A percentile compares a stretch with the other conserved stretches of the same genome.
Evolutionary conservation across 2,329 filamentous ascomycete genomes (phyloP).

Genomic region (Alternaria longipes): DNA sequence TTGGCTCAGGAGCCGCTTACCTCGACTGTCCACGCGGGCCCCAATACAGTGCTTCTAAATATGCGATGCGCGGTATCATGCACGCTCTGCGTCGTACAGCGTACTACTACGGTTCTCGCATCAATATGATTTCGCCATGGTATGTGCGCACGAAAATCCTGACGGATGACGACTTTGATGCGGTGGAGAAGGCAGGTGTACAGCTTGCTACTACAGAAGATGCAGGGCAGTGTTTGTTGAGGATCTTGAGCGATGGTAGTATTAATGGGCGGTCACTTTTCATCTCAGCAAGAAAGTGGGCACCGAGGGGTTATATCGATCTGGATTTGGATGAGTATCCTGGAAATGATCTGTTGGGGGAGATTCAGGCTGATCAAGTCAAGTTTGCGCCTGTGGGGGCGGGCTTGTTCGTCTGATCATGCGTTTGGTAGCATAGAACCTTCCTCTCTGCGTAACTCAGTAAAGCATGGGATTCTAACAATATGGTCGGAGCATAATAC

Average conservation of each 20-base stretch:
- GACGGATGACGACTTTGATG: constrained; percentile 9
- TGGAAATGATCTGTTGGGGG: constrained; percentile 7
- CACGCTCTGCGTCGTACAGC: constrained; percentile 13
- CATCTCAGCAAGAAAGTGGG: constrained; percentile 16
- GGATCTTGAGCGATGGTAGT: constrained; percentile 7
- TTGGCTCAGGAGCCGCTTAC: constrained; percentile 15
- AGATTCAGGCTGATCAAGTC: constrained; percentile 19
- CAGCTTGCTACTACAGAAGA: constrained; percentile 18
- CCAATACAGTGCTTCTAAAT: constrained; percentile 20
- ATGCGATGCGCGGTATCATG: constrained; percentile 22
- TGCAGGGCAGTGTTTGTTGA: constrained; percentile 8
- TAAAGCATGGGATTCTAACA: background rate
- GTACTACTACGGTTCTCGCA: constrained; percentile 8
- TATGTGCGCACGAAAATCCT: constrained; percentile 23
- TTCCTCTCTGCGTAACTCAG: background rate
- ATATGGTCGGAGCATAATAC: background rate
- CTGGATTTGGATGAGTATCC: constrained; percentile 17
- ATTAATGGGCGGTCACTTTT: constrained; percentile 18
- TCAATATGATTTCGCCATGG: constrained; percentile 16
- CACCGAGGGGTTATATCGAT: constrained; percentile 17
- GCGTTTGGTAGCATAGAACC: background rate
- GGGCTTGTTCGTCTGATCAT: background rate
- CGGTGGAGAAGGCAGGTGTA: constrained; percentile 8
- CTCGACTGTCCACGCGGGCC: constrained; percentile 15
- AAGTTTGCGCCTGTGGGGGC: constrained; percentile 3